Evolutionary conservation across 176 grass and related monocot species (phyloP).

Genomic region (Oryza glumipatula): DNA sequence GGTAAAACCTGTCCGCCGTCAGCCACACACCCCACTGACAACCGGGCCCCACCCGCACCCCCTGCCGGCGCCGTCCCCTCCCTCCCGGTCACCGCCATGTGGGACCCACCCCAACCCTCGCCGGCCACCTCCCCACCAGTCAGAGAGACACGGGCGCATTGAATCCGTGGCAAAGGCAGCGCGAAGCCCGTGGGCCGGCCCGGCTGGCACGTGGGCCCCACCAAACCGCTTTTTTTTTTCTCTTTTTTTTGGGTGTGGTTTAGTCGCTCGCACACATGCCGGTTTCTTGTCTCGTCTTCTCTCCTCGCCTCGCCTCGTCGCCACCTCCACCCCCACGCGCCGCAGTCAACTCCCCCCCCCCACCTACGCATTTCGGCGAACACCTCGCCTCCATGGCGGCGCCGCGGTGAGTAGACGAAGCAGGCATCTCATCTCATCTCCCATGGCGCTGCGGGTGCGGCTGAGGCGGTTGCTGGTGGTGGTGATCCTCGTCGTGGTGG

Average conservation of each 20-base stretch:
- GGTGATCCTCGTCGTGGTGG: background rate
- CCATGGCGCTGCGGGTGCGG: background rate
- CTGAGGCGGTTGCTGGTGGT: background rate
- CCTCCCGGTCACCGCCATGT: background rate
- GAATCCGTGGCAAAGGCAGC: conserved; percentile 10
- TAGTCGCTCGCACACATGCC: conserved; percentile 28
- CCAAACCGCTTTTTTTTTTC: background rate
- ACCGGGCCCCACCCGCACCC: background rate
- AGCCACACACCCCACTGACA: background rate
- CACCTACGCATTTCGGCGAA: conserved; percentile 22
- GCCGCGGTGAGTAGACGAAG: background rate
- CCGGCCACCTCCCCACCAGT: conserved; percentile 22
- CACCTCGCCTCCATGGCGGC: conserved; percentile 41
- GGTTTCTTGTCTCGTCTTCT: conserved; percentile 2
- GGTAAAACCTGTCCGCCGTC: background rate
- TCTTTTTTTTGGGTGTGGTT: background rate
- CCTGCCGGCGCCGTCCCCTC: background rate
- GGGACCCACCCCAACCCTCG: background rate
- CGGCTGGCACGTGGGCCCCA: conserved; percentile 27
- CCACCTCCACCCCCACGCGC: background rate
- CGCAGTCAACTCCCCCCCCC: conserved; percentile 49
- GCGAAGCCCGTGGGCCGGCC: conserved; percentile 38
- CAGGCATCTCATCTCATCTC: background rate
- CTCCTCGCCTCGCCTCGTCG: conserved; percentile 4
- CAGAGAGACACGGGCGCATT: conserved; percentile 37